These are phyloP conservation scores for Arthrinium puccinioides DNA, from an alignment of 2,329 filamentous ascomycete species.

Conservation along the genomic window DNA sequence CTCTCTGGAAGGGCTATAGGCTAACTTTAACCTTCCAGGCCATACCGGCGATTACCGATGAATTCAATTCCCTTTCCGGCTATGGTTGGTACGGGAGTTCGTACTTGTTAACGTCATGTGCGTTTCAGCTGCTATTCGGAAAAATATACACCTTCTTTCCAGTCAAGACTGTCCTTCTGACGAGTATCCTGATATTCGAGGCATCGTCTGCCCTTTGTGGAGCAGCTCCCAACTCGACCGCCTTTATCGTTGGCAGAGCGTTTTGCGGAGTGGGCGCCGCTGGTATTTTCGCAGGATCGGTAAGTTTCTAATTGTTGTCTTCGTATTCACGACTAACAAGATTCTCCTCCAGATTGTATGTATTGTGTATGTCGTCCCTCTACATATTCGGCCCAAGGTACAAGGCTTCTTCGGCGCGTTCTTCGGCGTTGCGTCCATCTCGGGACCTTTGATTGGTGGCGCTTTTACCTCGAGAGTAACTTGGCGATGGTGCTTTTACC, in stretches of 20 bases:
- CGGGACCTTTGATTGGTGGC: constrained; percentile 29
- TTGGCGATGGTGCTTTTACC: constrained; percentile 33
- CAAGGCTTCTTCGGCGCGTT: constrained; percentile 27
- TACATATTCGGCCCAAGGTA: constrained; percentile 25
- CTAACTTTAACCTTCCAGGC: constrained; percentile 11
- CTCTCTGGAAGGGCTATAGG: neutral
- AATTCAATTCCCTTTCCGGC: constrained; percentile 27
- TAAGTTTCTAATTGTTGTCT: constrained; percentile 11
- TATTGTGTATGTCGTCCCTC: constrained; percentile 25
- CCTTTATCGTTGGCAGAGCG: constrained; percentile 32
- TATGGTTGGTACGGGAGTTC: constrained; percentile 32
- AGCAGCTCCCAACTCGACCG: constrained; percentile 28
- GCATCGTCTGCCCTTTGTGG: constrained; percentile 31
- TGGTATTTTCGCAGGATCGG: constrained; percentile 29
- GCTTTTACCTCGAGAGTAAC: constrained; percentile 28
- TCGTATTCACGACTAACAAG: constrained; percentile 8
- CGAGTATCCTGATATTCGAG: constrained; percentile 26
- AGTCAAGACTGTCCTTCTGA: constrained; percentile 23
- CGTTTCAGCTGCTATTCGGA: constrained; percentile 33
- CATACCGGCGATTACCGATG: constrained; percentile 29
- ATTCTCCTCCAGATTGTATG: constrained; percentile 16
- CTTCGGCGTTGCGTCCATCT: constrained; percentile 26
- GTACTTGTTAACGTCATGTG: constrained; percentile 26
- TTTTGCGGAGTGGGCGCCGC: constrained; percentile 30
- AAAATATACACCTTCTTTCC: constrained; percentile 31